Percentiles rank a stretch among this genome's conserved stretches.
Conservation (phyloP, 2,329 filamentous ascomycete species). For the Trichoderma polysporum region DNA sequence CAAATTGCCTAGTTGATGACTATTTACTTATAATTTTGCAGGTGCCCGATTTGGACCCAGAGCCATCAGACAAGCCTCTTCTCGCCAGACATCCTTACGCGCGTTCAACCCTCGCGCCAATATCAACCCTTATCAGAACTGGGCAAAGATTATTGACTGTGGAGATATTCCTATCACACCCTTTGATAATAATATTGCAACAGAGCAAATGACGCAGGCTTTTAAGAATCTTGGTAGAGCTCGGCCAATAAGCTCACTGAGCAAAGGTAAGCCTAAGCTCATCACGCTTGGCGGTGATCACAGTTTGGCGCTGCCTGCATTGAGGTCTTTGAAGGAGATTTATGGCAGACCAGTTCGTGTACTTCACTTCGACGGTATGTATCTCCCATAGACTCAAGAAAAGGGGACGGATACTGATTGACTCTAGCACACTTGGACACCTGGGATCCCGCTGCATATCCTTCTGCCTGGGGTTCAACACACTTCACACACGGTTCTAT, state of each 20-base stretch:
- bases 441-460: slow-evolving; percentile 76
- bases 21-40: slow-evolving; percentile 25
- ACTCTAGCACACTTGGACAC: slow-evolving; percentile 68
- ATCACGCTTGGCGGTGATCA: slow-evolving; percentile 74
- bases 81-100: slow-evolving; percentile 75
- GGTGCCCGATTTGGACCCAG: slow-evolving; percentile 84
- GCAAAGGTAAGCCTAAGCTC: slow-evolving; percentile 49
- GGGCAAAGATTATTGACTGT: slow-evolving; percentile 82
- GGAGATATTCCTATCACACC: slow-evolving; percentile 87
- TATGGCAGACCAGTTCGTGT: slow-evolving; percentile 65
- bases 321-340: slow-evolving; percentile 63
- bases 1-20: slow-evolving; percentile 34
- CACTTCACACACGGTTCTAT: slow-evolving; percentile 86
- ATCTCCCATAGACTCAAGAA: background rate
- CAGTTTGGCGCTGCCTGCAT: slow-evolving; percentile 66
- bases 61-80: slow-evolving; percentile 80
- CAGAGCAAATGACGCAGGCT: slow-evolving; percentile 80
- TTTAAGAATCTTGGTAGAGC: slow-evolving; percentile 64
- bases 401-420: slow-evolving; percentile 24
- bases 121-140: slow-evolving; percentile 81
- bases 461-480: slow-evolving; percentile 52
- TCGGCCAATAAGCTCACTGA: slow-evolving; percentile 32
- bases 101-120: slow-evolving; percentile 77
- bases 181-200: slow-evolving; percentile 79
- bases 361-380: slow-evolving; percentile 65